Base-by-base conservation (phyloP, 768 basidiomycete species). In the Tricholoma furcatifolium region DNA sequence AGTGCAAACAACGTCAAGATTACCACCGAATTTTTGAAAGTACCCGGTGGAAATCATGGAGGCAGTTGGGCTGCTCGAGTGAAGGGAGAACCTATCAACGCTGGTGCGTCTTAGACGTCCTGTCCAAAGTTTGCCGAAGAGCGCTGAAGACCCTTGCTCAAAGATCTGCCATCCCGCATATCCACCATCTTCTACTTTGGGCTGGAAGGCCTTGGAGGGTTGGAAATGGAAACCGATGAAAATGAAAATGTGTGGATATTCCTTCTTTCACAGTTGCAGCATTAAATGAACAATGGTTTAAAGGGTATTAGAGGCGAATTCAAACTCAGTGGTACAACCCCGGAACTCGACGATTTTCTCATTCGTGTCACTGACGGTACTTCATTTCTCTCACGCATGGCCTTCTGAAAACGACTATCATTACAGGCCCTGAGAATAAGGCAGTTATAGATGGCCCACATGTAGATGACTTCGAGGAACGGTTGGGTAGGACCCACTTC, bases 61-160 rank as follows among this genome's bases (percentile, higher is more conserved):
- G 93, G 93, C 15, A 91, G 88, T 67, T 94, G 92, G 92, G 91
- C 87, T 59, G 87, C 83, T 10, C 83, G 93, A 50, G 79, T 95
- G 58, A 88, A 84, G 63, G 91, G 92, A 18, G 77, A 83, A 66
- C 91, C 92, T 14, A 72, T 96, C n/a, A 73, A 84, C 54, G 64
- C 72, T 57, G 73, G 93, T 91, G 51, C 44, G 77, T 67, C 35
- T 31, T 49, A 27, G 11, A 23, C 10, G 39, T 32, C n/a, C 27
- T 44, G 31, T 41, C n/a, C 12, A 40, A 9, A 15, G 11, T 43
- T 24, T n/a, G n/a, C 39, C 6, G 6, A 17, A 39, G 30, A 9
- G 14, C 14, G 24, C 43, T 51, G 23, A 39, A 52, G 18, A 61
- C 36, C 21, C 43, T 34, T 21, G 6, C 34, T 41, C 3, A 31